A percentile compares a stretch with the other conserved stretches of the same genome.
These are phyloP conservation scores for Teratosphaeria gauchensis DNA, from an alignment of 2,329 filamentous ascomycete genomes.

Conservation along the genomic window DNA sequence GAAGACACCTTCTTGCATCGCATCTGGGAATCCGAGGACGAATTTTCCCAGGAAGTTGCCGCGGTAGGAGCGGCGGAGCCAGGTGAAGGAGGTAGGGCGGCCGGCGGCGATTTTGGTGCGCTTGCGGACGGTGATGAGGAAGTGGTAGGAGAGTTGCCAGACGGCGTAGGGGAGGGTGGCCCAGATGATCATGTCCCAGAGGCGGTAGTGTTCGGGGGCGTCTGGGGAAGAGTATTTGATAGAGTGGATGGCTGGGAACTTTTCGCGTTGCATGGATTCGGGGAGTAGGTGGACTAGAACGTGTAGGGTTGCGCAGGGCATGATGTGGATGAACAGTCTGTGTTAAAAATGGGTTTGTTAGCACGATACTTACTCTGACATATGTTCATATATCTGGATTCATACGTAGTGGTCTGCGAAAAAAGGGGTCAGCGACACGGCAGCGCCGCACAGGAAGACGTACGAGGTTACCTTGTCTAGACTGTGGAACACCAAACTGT, in stretches of 20 bases:
- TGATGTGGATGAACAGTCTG: constrained; percentile 96
- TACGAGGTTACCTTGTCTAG: constrained; percentile 92
- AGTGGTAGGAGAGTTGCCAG: constrained; percentile 90
- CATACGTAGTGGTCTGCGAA: constrained; percentile 15
- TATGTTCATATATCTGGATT: not conserved
- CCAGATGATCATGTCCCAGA: constrained; percentile 84
- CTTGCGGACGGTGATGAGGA: constrained; percentile 90
- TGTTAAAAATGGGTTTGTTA: not conserved
- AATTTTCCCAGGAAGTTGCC: constrained; percentile 81
- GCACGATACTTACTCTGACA: not conserved
- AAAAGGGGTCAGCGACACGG: not conserved
- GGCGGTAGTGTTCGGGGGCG: constrained; percentile 60
- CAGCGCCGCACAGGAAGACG: not conserved
- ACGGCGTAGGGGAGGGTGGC: constrained; percentile 83
- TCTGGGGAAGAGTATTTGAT: constrained; percentile 62
- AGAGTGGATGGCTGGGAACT: constrained; percentile 76
- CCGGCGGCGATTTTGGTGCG: constrained; percentile 92
- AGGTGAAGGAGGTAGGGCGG: constrained; percentile 92
- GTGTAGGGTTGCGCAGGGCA: constrained; percentile 91
- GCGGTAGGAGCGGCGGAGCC: constrained; percentile 84
- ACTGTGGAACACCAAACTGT: constrained; percentile 95
- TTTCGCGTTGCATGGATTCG: constrained; percentile 51
- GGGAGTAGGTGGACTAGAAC: constrained; percentile 78
- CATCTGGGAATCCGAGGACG: constrained; percentile 66
- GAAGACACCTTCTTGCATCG: constrained; percentile 77